Base-by-base conservation (phyloP, 768 basidiomycete species). In the Lactarius hengduanensis region DNA sequence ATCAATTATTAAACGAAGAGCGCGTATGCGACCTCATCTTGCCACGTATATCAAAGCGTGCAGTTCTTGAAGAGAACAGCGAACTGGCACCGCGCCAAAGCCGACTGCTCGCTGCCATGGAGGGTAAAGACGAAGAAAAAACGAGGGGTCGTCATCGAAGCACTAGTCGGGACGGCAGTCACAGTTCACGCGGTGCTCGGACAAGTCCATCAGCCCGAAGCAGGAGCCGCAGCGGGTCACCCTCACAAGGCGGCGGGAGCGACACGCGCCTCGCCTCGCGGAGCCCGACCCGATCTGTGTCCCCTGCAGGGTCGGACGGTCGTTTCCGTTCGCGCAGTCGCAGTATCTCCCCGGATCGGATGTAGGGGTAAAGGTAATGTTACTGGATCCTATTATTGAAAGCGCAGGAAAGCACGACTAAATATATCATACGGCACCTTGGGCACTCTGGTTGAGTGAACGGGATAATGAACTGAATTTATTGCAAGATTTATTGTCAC, bases 11-110 rank as follows among this genome's bases (percentile, higher is more conserved):
- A 38, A 86, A 83, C 5, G 90, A 96, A 74, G 97, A 98, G 67
- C 84, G 95, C 65, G 96, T 94, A 6, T 98, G 96, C 77, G 97
- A 98, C 78, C 92, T 94, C 72, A 98, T 98, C 72, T 79, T 99
- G 55, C 97, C 97, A 18, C 88, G 97, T 58, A 77, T 98, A 68
- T 85, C 87, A 10, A 94, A 91, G 78, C 85, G 97, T 26, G 84
- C 87, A 61, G 87, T 92, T 3, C 79, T 98, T 30, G 97, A 98
- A 79, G 96, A 99, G 74, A 92, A 87, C 22, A 90, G 92, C 53
- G 95, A 98, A 9, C 82, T 99, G 28, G 88, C 88, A 0, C 90
- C 92, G 4, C 81, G 96, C 18, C 86, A 91, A 75, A 94, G 92
- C 76, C 85, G 90, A 55, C 78, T 99, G n/a, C 80, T 97, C 69